Percentiles rank a stretch among this genome's conserved stretches.
Conservation (phyloP, 345 rosid species). For the Eutrema heterophyllum region DNA sequence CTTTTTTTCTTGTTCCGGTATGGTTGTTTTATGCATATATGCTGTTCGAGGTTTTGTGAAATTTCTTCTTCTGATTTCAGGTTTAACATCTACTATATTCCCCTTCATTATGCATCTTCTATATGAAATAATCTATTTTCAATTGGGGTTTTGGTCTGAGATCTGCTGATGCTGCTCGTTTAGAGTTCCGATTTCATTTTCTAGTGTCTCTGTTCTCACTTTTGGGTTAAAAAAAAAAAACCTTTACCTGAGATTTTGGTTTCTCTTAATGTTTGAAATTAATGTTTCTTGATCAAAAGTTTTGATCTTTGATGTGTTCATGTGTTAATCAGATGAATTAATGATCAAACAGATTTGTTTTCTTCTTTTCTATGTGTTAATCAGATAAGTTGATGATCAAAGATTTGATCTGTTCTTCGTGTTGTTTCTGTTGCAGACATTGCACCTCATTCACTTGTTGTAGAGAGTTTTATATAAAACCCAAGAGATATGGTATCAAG, state of each 20-base stretch:
- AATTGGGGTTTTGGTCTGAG: slow-evolving; percentile 1
- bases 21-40: neutral
- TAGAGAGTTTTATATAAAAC: neutral
- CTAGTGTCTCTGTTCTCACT: neutral
- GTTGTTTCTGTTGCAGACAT: slow-evolving; percentile 15
- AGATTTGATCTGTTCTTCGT: slow-evolving; percentile 4
- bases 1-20: neutral
- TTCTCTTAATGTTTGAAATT: neutral
- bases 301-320: neutral
- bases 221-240: neutral
- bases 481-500: slow-evolving; percentile 60
- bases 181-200: neutral
- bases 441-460: neutral
- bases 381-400: neutral
- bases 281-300: neutral
- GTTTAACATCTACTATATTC: neutral
- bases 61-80: neutral
- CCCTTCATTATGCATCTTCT: neutral
- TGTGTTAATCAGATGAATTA: neutral
- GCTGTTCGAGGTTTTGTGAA: slow-evolving; percentile 4
- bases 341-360: slow-evolving; percentile 6
- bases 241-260: neutral
- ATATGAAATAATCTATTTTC: neutral
- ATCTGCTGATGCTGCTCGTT: slow-evolving; percentile 7
- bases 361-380: neutral